A percentile compares a stretch with the other conserved stretches of the same genome.
Evolutionary conservation across 192 early-diverging fungal genomes (phyloP).

Genomic region (Coemansia sp.): DNA sequence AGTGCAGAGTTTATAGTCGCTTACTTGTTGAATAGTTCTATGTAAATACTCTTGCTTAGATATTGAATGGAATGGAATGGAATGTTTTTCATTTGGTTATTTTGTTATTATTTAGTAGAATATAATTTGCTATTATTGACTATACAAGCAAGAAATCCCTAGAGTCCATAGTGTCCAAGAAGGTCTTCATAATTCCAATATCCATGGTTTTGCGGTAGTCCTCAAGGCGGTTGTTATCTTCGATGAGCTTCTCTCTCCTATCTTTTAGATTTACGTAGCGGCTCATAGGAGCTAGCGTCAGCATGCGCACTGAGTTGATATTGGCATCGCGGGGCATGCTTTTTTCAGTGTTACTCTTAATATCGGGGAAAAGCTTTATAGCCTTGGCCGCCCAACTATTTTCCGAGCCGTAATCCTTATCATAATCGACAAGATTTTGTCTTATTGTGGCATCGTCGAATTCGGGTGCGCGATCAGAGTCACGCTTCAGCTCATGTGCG

Average conservation of each 20-base stretch:
- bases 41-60: no score
- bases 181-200: neutral
- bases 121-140: neutral
- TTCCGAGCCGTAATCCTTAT: slow-evolving; percentile 2
- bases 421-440: slow-evolving; percentile 11
- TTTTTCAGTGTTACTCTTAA: neutral
- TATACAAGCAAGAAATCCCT: neutral
- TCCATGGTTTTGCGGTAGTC: neutral
- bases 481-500: neutral
- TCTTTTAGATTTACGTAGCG: neutral
- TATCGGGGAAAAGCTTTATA: slow-evolving; percentile 18
- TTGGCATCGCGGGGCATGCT: neutral
- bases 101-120: no score
- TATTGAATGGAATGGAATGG: no score
- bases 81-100: no score
- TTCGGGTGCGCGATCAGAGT: neutral
- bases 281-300: slow-evolving; percentile 11
- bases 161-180: neutral
- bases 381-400: slow-evolving; percentile 32
- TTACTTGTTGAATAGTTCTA: no score
- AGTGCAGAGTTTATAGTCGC: no score
- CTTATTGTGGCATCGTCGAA: neutral
- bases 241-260: neutral
- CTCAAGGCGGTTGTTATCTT: neutral
- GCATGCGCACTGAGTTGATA: slow-evolving; percentile 6